These are phyloP conservation scores for Emergomyces pasteurianus DNA, from an alignment of 2,329 filamentous ascomycete genomes.

Conservation along the genomic window DNA sequence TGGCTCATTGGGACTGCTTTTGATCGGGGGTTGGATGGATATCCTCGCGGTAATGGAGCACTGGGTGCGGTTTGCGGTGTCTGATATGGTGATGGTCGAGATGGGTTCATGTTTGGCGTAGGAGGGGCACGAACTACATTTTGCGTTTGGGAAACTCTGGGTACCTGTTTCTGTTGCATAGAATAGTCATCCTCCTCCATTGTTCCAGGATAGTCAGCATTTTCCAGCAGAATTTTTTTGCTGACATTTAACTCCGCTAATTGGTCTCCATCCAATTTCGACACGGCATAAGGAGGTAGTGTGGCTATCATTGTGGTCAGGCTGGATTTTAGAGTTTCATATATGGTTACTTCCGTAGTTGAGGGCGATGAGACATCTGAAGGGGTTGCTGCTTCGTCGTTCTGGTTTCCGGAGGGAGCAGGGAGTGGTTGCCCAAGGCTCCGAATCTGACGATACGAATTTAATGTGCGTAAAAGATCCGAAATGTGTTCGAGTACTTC, in stretches of 20 bases:
- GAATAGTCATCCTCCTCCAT: constrained; percentile 72
- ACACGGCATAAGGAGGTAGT: constrained; percentile 72
- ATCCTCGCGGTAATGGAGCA: constrained; percentile 20
- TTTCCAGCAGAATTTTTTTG: constrained; percentile 61
- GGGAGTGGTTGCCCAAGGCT: constrained; percentile 30
- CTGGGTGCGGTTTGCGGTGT: constrained; percentile 17
- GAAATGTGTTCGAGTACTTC: constrained; percentile 46
- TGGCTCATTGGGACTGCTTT: constrained; percentile 19
- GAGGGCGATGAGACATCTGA: constrained; percentile 40
- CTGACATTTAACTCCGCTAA: constrained; percentile 73
- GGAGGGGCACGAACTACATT: constrained; percentile 23
- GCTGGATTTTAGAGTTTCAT: constrained; percentile 64
- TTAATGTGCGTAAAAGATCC: constrained; percentile 48
- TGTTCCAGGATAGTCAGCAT: constrained; percentile 61
- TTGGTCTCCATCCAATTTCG: constrained; percentile 75
- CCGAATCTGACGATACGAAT: constrained; percentile 51
- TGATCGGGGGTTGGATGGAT: constrained; percentile 18
- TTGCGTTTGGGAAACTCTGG: constrained; percentile 19
- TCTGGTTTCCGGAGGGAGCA: constrained; percentile 19
- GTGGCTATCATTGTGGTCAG: constrained; percentile 60
- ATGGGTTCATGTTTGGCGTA: constrained; percentile 18
- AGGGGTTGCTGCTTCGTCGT: constrained; percentile 16
- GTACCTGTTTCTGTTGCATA: constrained; percentile 35
- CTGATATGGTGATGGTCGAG: constrained; percentile 18
- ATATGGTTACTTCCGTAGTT: constrained; percentile 46